These are phyloP conservation scores for Gossypium arboreum DNA, from an alignment of 345 rosid species.

Conservation along the genomic window DNA sequence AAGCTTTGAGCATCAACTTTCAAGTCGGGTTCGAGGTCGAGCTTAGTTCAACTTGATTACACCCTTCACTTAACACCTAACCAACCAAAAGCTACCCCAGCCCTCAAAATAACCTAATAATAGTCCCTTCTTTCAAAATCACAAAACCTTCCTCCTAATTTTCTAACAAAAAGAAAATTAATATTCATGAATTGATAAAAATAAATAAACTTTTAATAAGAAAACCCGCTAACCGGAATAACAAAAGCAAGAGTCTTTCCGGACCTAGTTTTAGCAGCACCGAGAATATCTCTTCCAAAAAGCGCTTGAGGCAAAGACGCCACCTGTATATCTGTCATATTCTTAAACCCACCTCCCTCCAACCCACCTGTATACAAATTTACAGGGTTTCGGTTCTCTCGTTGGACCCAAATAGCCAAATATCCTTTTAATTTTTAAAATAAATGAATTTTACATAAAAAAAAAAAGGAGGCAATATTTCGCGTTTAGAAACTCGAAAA, in stretches of 20 bases:
- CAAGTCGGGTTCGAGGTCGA: background rate
- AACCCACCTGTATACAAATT: slow-evolving; percentile 27
- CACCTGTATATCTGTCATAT: slow-evolving; percentile 83
- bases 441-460: too few species aligned
- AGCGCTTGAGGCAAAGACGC: slow-evolving; percentile 84
- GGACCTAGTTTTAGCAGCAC: slow-evolving; percentile 94
- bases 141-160: background rate
- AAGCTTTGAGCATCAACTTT: background rate
- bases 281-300: slow-evolving; percentile 81
- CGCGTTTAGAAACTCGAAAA: too few species aligned
- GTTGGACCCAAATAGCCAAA: too few species aligned
- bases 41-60: background rate
- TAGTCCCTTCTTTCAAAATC: background rate
- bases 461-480: too few species aligned
- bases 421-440: too few species aligned
- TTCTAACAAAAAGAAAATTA: background rate
- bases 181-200: background rate
- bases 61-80: background rate
- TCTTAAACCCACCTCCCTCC: slow-evolving; percentile 43
- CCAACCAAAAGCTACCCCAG: too few species aligned
- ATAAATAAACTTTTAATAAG: background rate
- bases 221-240: slow-evolving; percentile 60
- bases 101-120: too few species aligned
- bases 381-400: too few species aligned
- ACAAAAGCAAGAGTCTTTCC: slow-evolving; percentile 92